Base-by-base conservation (phyloP, 306 rosid genomes). In the Arachis hypogaea region DNA sequence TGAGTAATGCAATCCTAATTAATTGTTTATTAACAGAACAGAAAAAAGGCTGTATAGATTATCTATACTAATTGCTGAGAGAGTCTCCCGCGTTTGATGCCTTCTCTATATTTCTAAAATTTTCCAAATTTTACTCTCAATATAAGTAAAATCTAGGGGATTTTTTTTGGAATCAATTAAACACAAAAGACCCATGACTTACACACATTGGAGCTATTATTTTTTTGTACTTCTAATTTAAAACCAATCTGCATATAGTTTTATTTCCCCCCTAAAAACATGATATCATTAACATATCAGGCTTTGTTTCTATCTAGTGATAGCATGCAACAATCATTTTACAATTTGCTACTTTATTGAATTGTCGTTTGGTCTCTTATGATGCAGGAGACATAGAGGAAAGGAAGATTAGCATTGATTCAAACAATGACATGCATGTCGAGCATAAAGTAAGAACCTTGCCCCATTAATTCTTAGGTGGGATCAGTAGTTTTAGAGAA, bases 331-430 rank as follows among this genome's bases (percentile, higher is more conserved):
- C 63, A 45, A 30, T 50, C 10, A 30, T 45, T 70, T 22, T 14
- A 42, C 14, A 10, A 11, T 75, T 36, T 64, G 50, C 42, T 14
- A 50, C 78, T 78, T 70, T 3, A 29, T 59, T 73, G 61, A 58
- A 55, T 47, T 69, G 33, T 30, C 28, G 9, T 70, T 74, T 9
- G 5, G 45, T 59, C 45, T 68, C 55, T 72, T 36, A 49, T 75
- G 80, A 71, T 78, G 43, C 87, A 88, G 96, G 86, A 77, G 77
- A 73, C 33, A 16, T 0, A 36, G 78, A 62, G 66, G 75, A 72
- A 76, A 57, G n/a, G 80, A 74, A 75, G 59, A 51, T 55, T 51
- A 38, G 41, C 28, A 62, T 65, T 41, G 87, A 85, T 50, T 73
- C 70, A 33, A 72, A 56, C 59, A 47, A 11, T 22, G 86, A 75